Evolutionary conservation across 257 asterid genomes (phyloP).

Genomic region (Solanum etuberosum): DNA sequence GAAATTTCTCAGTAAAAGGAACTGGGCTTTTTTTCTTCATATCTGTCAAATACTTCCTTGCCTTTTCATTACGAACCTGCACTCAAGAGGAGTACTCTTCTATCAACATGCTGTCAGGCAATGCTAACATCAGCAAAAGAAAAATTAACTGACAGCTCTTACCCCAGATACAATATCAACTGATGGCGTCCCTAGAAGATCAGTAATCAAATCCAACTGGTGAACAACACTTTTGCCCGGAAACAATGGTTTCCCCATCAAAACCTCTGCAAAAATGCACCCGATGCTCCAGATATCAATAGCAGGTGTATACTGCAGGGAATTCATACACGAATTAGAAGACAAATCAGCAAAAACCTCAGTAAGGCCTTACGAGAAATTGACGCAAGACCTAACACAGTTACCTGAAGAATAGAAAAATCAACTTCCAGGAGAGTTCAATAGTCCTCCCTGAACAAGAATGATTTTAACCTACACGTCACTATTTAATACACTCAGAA

Average conservation of each 20-base stretch:
- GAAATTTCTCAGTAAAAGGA: conserved; percentile 58
- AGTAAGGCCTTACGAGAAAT: conserved; percentile 19
- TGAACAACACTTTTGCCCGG: conserved; percentile 93
- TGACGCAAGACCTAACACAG: conserved; percentile 40
- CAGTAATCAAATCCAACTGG: conserved; percentile 84
- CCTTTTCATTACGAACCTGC: conserved; percentile 92
- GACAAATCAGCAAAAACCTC: neutral
- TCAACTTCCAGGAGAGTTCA: conserved; percentile 88
- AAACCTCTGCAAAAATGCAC: conserved; percentile 80
- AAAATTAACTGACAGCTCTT: conserved; percentile 4
- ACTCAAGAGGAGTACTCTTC: conserved; percentile 5
- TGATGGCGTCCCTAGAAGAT: conserved; percentile 85
- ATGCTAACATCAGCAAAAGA: neutral
- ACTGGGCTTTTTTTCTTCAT: conserved; percentile 63
- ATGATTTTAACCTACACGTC: conserved; percentile 69
- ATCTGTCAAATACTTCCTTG: conserved; percentile 66
- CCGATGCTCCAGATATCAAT: conserved; percentile 91
- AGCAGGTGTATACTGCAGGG: conserved; percentile 88
- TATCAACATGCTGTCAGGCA: neutral
- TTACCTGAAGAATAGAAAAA: conserved; percentile 70
- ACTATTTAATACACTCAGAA: conserved; percentile 39
- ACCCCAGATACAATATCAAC: conserved; percentile 72
- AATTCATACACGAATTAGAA: neutral
- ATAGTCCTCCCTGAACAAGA: conserved; percentile 90
- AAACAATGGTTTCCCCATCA: conserved; percentile 78